Conservation (phyloP, 192 early-diverging fungal species). For the Coemansia sp. region DNA sequence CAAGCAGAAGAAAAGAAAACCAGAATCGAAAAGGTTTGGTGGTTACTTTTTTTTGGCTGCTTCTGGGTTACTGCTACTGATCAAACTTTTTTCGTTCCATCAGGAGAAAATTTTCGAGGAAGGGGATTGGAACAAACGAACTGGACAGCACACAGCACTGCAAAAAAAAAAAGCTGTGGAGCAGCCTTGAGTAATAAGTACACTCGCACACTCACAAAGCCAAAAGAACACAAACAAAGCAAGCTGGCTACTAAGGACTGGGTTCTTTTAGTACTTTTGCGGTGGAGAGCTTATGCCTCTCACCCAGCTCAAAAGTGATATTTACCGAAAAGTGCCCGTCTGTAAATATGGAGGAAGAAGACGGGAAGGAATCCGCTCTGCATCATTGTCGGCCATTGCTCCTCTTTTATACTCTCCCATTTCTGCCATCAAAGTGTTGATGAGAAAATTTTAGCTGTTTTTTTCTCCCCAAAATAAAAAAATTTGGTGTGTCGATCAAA, state of each 20-base stretch:
- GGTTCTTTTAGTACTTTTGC: too few relatives aligned
- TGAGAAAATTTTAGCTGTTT: conserved; percentile 20
- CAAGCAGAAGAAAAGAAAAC: background rate
- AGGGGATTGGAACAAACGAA: background rate
- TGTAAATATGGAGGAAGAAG: conserved; percentile 24
- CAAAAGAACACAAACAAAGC: too few relatives aligned
- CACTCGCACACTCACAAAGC: too few relatives aligned
- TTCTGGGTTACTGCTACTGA: background rate
- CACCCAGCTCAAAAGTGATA: conserved; percentile 10
- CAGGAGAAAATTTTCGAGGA: background rate
- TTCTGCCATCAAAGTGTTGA: background rate
- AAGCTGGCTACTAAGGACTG: too few relatives aligned
- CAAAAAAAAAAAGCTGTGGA: background rate
- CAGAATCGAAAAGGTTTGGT: background rate
- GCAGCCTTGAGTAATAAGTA: too few relatives aligned
- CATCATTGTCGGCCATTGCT: background rate
- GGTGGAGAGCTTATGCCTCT: too few relatives aligned
- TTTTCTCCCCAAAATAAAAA: background rate
- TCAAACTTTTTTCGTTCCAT: background rate
- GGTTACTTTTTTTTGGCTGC: background rate
- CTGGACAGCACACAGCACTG: background rate
- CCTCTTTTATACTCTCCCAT: conserved; percentile 44
- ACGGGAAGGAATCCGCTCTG: conserved; percentile 45
- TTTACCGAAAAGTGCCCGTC: conserved; percentile 47
- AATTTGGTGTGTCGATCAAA: background rate